Conservation (phyloP, 2,329 filamentous ascomycete species). For the Metarhizium sp. region DNA sequence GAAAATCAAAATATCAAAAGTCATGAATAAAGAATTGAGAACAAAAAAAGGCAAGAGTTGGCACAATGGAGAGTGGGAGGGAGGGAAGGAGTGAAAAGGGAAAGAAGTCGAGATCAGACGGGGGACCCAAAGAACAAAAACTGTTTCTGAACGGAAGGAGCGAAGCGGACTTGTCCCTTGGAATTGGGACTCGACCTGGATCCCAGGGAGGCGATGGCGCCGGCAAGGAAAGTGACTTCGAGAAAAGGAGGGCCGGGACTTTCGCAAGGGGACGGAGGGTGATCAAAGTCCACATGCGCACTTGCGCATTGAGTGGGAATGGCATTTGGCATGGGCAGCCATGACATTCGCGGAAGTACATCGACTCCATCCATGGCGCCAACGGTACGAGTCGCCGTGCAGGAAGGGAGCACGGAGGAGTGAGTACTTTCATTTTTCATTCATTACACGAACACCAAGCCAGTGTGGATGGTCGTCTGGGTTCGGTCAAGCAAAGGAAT, state of each 20-base stretch:
- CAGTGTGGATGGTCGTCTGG: neutral
- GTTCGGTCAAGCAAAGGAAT: neutral
- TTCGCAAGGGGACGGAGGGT: conserved; percentile 5
- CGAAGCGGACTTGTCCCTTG: neutral
- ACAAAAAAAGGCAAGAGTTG: conserved; percentile 3
- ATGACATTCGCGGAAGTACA: neutral
- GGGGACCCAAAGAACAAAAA: conserved; percentile 6
- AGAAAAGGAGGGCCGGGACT: conserved; percentile 7
- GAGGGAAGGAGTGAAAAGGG: conserved; percentile 3
- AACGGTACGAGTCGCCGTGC: neutral
- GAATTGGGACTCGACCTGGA: neutral
- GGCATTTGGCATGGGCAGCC: neutral
- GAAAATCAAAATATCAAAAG: neutral
- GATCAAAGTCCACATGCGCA: conserved; percentile 4
- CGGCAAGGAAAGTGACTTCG: conserved; percentile 1
- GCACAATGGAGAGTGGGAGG: conserved; percentile 1
- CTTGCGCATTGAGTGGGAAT: neutral
- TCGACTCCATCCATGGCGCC: neutral
- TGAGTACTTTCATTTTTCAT: neutral
- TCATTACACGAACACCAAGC: neutral
- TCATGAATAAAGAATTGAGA: neutral
- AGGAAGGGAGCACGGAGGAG: neutral
- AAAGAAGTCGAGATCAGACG: conserved; percentile 7
- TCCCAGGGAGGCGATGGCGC: conserved; percentile 2
- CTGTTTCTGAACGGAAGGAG: conserved; percentile 7